Conservation (phyloP, 2,329 filamentous ascomycete genomes). For the Arthrobotrys entomopaga region DNA sequence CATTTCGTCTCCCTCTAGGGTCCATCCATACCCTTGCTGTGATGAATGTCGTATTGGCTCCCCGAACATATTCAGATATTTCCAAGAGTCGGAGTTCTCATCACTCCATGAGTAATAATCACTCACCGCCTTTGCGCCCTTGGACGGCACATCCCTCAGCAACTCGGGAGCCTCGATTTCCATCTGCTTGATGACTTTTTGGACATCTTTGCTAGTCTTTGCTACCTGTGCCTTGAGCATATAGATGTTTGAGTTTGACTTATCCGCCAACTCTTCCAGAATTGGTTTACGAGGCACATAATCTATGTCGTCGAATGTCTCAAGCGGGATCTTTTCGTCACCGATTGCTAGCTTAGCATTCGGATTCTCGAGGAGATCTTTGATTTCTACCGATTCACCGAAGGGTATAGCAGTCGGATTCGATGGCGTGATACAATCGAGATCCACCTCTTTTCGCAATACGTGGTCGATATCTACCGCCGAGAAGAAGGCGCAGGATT, state of each 20-base stretch:
- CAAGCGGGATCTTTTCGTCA: constrained; percentile 62
- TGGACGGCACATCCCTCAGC: constrained; percentile 49
- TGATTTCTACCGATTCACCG: constrained; percentile 88
- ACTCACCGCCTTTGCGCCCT: constrained; percentile 3
- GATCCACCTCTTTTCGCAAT: constrained; percentile 96
- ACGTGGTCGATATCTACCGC: constrained; percentile 95
- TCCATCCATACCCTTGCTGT: constrained; percentile 30
- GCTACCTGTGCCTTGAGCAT: constrained; percentile 88
- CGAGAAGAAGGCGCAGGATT: constrained; percentile 93
- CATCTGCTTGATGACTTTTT: constrained; percentile 74
- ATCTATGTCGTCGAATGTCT: constrained; percentile 70
- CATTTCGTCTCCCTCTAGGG: background rate
- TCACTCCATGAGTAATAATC: constrained; percentile 34
- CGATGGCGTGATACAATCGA: constrained; percentile 94
- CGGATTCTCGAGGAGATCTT: constrained; percentile 78
- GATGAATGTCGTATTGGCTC: constrained; percentile 3
- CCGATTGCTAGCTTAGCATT: constrained; percentile 57
- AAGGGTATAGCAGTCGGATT: constrained; percentile 80
- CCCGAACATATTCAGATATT: constrained; percentile 10
- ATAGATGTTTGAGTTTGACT: constrained; percentile 64
- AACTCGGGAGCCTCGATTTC: constrained; percentile 62
- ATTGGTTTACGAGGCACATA: constrained; percentile 80
- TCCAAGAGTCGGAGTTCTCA: constrained; percentile 19
- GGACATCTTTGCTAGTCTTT: constrained; percentile 75
- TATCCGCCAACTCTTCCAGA: constrained; percentile 74